These are phyloP conservation scores for Taphrina deformans DNA, from an alignment of 1,139 yeast species.

Conservation along the genomic window DNA sequence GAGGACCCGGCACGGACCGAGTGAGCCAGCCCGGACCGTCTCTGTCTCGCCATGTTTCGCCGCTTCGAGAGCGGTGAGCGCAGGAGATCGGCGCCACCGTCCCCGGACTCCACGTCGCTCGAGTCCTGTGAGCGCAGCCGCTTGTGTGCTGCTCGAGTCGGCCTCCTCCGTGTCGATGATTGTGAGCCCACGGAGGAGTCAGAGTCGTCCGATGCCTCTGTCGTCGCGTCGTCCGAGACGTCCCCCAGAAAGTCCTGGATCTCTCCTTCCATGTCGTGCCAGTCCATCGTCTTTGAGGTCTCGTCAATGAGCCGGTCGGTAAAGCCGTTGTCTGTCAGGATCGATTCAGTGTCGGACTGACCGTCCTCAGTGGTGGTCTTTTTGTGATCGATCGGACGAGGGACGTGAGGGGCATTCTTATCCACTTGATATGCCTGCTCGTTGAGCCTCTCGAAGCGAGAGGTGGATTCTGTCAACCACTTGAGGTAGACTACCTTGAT, in stretches of 20 bases:
- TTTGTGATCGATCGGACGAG: conserved; percentile 24
- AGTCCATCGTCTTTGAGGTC: conserved; percentile 33
- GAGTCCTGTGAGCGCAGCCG: conserved; percentile 39
- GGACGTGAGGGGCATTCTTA: conserved; percentile 26
- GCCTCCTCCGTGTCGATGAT: conserved; percentile 14
- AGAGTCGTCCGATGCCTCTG: conserved; percentile 24
- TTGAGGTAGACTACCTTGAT: conserved; percentile 85
- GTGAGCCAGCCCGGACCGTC: conserved; percentile 20
- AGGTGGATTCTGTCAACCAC: conserved; percentile 86
- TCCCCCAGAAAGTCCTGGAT: conserved; percentile 63
- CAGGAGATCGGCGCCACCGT: conserved; percentile 39
- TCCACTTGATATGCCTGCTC: conserved; percentile 54
- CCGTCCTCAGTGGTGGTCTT: conserved; percentile 34
- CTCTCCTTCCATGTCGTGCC: conserved; percentile 58
- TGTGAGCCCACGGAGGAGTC: conserved; percentile 23
- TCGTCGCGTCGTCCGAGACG: conserved; percentile 55
- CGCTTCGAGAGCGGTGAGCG: conserved; percentile 28
- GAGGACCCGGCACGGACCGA: conserved; percentile 4
- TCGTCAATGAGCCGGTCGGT: conserved; percentile 39
- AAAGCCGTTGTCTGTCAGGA: conserved; percentile 34
- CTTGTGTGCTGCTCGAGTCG: conserved; percentile 41
- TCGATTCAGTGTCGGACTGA: conserved; percentile 21
- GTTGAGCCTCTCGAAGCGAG: conserved; percentile 70
- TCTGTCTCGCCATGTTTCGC: conserved; percentile 18
- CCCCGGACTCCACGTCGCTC: conserved; percentile 14